Percentiles rank a stretch among this genome's conserved stretches.
Conservation (phyloP, 805 yeast genomes). For the Kodamaea neixiangensis region DNA sequence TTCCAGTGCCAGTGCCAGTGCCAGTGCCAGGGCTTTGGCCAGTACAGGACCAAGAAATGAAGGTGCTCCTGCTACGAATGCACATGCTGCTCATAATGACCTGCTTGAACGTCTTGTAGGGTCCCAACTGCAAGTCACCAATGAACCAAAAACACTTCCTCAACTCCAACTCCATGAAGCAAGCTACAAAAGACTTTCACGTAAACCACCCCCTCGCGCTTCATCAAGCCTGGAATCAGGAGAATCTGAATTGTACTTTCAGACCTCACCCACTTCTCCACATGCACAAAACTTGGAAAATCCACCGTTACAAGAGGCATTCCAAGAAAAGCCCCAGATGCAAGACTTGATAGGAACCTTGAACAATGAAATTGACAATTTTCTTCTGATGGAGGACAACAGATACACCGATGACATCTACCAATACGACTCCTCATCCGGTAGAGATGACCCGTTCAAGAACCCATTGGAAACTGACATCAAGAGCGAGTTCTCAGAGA, state of each 20-base stretch:
- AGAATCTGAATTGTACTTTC: slow-evolving; percentile 6
- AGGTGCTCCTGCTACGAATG: not conserved
- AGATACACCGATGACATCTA: slow-evolving; percentile 1
- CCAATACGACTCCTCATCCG: slow-evolving; percentile 1
- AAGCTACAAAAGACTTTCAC: slow-evolving; percentile 7
- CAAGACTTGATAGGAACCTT: slow-evolving; percentile 26
- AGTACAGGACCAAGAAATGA: not conserved
- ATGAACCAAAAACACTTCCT: not conserved
- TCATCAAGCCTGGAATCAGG: slow-evolving; percentile 9
- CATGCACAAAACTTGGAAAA: not conserved
- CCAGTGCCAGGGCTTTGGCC: not conserved
- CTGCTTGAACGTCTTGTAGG: not conserved
- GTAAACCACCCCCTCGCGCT: slow-evolving; percentile 11
- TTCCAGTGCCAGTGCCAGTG: not conserved
- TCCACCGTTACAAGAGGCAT: not conserved
- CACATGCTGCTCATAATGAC: not conserved
- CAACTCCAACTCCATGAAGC: not conserved
- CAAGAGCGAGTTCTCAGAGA: not conserved
- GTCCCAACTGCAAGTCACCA: not conserved
- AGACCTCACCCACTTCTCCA: slow-evolving; percentile 3
- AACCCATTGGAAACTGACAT: not conserved
- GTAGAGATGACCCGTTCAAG: slow-evolving; percentile 3
- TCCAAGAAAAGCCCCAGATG: slow-evolving; percentile 9
- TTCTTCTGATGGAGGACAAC: slow-evolving; percentile 14
- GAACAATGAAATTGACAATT: slow-evolving; percentile 25